Percentiles rank a stretch among this genome's conserved stretches.
phyloP scores from a whole-genome alignment of 179 eudicot species.

The Silene noctiflora region DNA sequence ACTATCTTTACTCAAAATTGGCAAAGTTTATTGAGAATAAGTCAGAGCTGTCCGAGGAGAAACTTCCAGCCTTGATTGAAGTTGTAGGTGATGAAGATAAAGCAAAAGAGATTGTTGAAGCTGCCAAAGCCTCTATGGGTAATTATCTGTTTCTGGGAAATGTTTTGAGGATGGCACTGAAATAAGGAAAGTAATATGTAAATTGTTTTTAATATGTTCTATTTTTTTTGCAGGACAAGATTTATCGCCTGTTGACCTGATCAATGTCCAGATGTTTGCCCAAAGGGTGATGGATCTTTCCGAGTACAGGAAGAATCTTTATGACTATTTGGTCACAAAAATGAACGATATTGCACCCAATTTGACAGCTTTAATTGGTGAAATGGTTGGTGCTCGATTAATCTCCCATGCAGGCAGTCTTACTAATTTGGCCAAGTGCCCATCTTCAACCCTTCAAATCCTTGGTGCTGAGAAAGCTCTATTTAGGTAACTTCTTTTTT shows the following conservation, averaged over 20 bases:
- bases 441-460: constrained; percentile 91
- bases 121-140: constrained; percentile 99
- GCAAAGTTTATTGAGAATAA: constrained; percentile 80
- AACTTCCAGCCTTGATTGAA: constrained; percentile 58
- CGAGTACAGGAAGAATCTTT: constrained; percentile 82
- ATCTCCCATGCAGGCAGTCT: constrained; percentile 99
- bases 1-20: constrained; percentile 77
- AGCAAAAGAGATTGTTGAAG: constrained; percentile 93
- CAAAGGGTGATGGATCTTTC: constrained; percentile 92
- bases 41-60: constrained; percentile 68
- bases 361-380: constrained; percentile 90
- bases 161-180: background rate
- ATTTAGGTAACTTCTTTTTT: constrained; percentile 50
- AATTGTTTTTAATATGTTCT: no score
- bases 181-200: background rate
- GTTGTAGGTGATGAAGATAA: constrained; percentile 90
- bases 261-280: constrained; percentile 85
- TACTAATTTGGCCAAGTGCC: constrained; percentile 95
- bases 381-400: constrained; percentile 90
- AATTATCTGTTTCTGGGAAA: constrained; percentile 4
- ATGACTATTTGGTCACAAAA: constrained; percentile 78
- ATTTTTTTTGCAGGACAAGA: constrained; percentile 76
- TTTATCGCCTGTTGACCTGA: constrained; percentile 80
- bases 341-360: constrained; percentile 97
- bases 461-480: constrained; percentile 98